phyloP scores from a whole-genome alignment of 2,329 filamentous ascomycete genomes.

The Emergomyces orientalis region DNA sequence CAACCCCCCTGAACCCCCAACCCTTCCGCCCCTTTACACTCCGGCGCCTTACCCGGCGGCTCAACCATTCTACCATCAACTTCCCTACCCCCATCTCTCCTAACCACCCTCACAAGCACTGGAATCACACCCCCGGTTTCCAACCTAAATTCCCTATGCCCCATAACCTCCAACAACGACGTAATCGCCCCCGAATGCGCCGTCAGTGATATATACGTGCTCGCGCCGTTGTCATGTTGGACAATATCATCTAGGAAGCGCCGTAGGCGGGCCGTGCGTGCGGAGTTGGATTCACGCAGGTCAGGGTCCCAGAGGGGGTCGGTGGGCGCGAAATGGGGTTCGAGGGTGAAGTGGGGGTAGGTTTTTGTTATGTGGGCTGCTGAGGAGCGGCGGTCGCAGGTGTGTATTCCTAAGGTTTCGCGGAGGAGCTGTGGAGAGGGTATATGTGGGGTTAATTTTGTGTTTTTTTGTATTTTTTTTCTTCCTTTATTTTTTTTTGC shows the following conservation, averaged over 20 bases:
- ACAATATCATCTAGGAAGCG: constrained; percentile 47
- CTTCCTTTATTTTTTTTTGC: not conserved
- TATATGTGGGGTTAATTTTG: not conserved
- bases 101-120: constrained; percentile 40
- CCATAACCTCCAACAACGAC: constrained; percentile 40
- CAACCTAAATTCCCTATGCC: constrained; percentile 40
- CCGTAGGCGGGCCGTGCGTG: constrained; percentile 40
- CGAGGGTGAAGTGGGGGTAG: constrained; percentile 45
- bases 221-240: constrained; percentile 29
- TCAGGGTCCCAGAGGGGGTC: constrained; percentile 46
- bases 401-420: constrained; percentile 53
- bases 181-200: constrained; percentile 52
- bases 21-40: constrained; percentile 18
- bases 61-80: constrained; percentile 17
- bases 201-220: constrained; percentile 45
- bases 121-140: constrained; percentile 45
- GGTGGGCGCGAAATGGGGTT: constrained; percentile 44
- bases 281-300: constrained; percentile 40
- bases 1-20: not conserved
- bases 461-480: not conserved
- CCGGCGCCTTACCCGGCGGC: constrained; percentile 22
- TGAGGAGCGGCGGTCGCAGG: constrained; percentile 49
- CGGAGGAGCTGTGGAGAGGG: constrained; percentile 38
- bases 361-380: constrained; percentile 39
- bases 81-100: constrained; percentile 15